Percentiles rank a stretch among this genome's conserved stretches.
phyloP scores from a whole-genome alignment of 2,329 filamentous ascomycete genomes.

The Davidsoniella eucalypti region DNA sequence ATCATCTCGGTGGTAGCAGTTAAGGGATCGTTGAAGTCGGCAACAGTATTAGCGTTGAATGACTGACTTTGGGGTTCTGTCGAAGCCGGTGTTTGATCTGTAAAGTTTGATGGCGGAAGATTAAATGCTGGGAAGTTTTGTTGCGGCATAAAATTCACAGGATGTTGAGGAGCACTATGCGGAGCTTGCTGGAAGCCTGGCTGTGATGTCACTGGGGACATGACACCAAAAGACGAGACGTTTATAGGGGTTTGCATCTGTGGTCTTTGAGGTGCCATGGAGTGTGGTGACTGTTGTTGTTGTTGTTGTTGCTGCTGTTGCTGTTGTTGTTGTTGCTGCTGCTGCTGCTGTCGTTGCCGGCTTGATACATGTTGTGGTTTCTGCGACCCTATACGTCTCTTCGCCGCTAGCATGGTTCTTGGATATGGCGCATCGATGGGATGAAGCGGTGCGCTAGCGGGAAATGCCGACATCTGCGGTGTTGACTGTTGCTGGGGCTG shows the following conservation, averaged over 20 bases:
- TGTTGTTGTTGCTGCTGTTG: neutral
- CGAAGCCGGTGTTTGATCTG: neutral
- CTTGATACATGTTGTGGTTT: neutral
- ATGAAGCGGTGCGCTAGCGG: constrained; percentile 10
- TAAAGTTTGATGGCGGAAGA: constrained; percentile 44
- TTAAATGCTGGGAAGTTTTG: constrained; percentile 47
- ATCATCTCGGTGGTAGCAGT: constrained; percentile 32
- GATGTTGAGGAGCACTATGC: constrained; percentile 28
- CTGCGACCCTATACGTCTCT: constrained; percentile 1
- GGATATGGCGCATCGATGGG: constrained; percentile 10
- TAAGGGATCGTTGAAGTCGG: constrained; percentile 8
- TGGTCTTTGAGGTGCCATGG: constrained; percentile 3
- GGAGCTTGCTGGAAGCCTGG: constrained; percentile 25
- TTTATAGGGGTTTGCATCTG: constrained; percentile 13
- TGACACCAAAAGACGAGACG: constrained; percentile 30
- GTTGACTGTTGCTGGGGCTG: constrained; percentile 1
- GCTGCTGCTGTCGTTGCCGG: neutral
- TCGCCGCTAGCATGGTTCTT: constrained; percentile 1
- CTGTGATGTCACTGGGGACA: constrained; percentile 35
- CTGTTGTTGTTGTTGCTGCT: neutral
- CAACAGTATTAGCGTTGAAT: constrained; percentile 1
- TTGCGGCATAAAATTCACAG: constrained; percentile 37
- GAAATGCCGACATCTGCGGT: constrained; percentile 14
- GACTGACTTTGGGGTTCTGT: constrained; percentile 13
- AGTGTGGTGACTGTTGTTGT: constrained; percentile 2